phyloP scores from a whole-genome alignment of 2,329 filamentous ascomycete species.

The Ploettnerulaceae sp. region DNA sequence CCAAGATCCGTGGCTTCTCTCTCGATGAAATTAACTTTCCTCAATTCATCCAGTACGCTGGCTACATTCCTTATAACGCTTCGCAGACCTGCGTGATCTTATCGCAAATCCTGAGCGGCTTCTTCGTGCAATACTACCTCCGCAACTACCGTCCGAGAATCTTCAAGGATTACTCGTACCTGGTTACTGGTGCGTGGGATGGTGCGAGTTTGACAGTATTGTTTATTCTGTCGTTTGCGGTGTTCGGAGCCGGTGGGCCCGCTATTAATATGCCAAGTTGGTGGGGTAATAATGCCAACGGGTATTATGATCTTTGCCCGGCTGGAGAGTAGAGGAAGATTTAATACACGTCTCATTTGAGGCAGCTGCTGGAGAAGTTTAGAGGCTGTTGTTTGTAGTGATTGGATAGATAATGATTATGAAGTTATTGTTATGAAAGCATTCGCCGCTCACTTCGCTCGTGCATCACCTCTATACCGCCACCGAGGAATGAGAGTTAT shows the following conservation, averaged over 20 bases:
- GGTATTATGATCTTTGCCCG: slow-evolving; percentile 30
- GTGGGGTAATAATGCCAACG: slow-evolving; percentile 35
- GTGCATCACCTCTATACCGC: no score
- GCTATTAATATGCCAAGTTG: slow-evolving; percentile 35
- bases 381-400: no score
- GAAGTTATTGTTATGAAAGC: no score
- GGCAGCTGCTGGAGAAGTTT: no score
- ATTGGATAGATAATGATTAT: no score
- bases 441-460: no score
- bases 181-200: slow-evolving; percentile 38
- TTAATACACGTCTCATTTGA: no score
- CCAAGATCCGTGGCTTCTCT: slow-evolving; percentile 41
- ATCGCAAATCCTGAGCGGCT: slow-evolving; percentile 42
- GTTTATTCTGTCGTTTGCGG: slow-evolving; percentile 40
- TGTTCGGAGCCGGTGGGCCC: slow-evolving; percentile 41
- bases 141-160: slow-evolving; percentile 35
- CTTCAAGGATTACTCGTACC: slow-evolving; percentile 41
- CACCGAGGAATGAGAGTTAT: no score
- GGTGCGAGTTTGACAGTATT: slow-evolving; percentile 39
- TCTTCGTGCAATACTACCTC: slow-evolving; percentile 39
- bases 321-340: not conserved
- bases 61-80: slow-evolving; percentile 50
- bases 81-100: slow-evolving; percentile 52
- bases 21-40: slow-evolving; percentile 46
- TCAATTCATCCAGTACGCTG: slow-evolving; percentile 50